Base-by-base conservation (phyloP, 2,329 filamentous ascomycete genomes). In the Geoglossum cookeanum region DNA sequence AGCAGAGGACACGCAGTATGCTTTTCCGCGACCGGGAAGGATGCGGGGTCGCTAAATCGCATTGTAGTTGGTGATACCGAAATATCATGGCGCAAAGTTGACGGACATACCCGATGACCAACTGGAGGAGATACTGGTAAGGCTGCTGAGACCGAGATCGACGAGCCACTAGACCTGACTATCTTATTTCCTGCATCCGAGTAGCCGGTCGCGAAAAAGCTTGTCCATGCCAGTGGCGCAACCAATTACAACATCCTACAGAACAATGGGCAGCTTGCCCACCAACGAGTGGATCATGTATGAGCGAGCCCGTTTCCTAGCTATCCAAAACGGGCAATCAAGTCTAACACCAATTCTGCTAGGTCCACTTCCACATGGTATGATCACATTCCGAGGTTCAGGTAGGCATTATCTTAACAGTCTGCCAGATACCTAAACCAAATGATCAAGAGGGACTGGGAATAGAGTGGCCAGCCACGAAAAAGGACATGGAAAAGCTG, bases 341-440 rank as follows among this genome's bases (percentile, higher is more conserved):
- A 22, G 7, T 22, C 47, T 33, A 7, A 55, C 57, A 7, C n/a
- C 13, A 27, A 11, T 13, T 22, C 11, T 57, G 22, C n/a, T 39
- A 88, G 84, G 85, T 94, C 63, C 90, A 96, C 69, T 91, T 98
- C 71, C 92, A 98, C 68, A 84, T 97, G 81, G 85, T 88, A 78
- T 62, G 75, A 64, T 42, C 32, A 8, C 15, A 17, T 22, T 33
- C 11, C 13, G 27, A 30, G 11, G 42, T 53, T 60, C 53, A 61
- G n/a, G 7, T 33, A 53, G 22, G 35, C 51, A n/a, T 13, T 13
- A n/a, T 44, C 32, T 56, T 57, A 9, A 58, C 58, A 57, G 61
- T 53, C 22, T 17, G 47, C 33, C 62, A 88, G 85, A 98, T 98
- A 61, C 92, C 92, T 39, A 98, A 98, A 76, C 91, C 92, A 55